Base-by-base conservation (phyloP, 1,139 yeast species). In the Casaregolazyma lundiana region DNA sequence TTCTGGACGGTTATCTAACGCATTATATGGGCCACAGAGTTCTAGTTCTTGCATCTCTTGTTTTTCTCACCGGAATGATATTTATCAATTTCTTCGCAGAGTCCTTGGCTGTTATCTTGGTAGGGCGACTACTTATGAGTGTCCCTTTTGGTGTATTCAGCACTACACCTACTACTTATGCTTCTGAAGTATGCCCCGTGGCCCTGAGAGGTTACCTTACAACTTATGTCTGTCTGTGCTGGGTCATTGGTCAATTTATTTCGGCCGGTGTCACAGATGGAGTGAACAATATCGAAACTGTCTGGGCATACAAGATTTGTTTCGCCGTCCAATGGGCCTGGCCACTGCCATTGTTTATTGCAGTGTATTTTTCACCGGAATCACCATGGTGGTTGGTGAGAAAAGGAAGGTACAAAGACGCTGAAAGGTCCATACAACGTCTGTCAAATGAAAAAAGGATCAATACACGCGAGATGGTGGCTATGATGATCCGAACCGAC, bases 371-470 rank as follows among this genome's bases (percentile, higher is more conserved):
- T 48, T 72, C 78, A 48, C 82, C 83, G 26, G 82, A 78, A 56
- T 70, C 81, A 19, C 83, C 83, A 42, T 76, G 80, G 71, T 76
- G 75, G 71, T 70, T 65, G 57, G 71, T 74, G 38, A 65, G 72
- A 32, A 68, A 64, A 52, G 63, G 62, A 34, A 60, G 62, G 38
- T 62, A 66, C 41, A 67, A 54, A 1, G 63, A 65, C 34, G 80
- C 80, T 15, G 68, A 66, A 18, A 44, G 43, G 8, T 30, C 57
- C 9, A 43, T 57, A 9, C 50, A 53, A 43, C 50, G 61, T 11
- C 24, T 50, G 32, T 43, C 50, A 16, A 26, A 35, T n/a, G 35
- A 37, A 4, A 13, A 35, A 1, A 36, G 30, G 11, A 26, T 19
- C 22, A 59, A 55, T 1, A 57, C 56, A 2, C 61, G 50, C 47